These are phyloP conservation scores for Pythium aphanidermatum DNA, from an alignment of 352 stramenopile genomes.

Conservation along the genomic window DNA sequence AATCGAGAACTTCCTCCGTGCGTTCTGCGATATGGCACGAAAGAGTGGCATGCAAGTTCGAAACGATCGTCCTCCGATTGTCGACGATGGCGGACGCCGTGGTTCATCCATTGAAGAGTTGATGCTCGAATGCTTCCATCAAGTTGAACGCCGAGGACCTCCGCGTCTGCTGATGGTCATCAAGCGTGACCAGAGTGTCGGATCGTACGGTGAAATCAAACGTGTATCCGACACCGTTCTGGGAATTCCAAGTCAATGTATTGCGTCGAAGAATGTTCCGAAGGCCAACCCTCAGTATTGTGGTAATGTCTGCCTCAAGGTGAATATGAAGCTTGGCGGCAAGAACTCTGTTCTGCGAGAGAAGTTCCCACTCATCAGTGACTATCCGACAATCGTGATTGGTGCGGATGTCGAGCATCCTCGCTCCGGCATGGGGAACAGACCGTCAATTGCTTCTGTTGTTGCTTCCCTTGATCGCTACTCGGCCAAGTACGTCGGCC, in stretches of 20 bases:
- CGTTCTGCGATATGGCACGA: conserved; percentile 26
- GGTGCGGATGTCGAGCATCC: conserved; percentile 51
- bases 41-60: conserved; percentile 36
- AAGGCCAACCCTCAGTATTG: conserved; percentile 30
- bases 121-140: conserved; percentile 49
- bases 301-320: conserved; percentile 35
- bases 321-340: conserved; percentile 41
- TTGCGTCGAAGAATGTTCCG: conserved; percentile 26
- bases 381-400: conserved; percentile 37
- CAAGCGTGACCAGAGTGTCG: conserved; percentile 16
- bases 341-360: conserved; percentile 30
- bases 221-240: conserved; percentile 32
- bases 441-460: conserved; percentile 43
- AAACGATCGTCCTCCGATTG: conserved; percentile 30
- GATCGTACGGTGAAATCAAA: conserved; percentile 34
- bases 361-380: conserved; percentile 22
- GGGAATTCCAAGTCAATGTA: conserved; percentile 39
- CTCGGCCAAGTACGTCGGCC: conserved; percentile 26
- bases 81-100: conserved; percentile 33
- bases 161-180: conserved; percentile 31
- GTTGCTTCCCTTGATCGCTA: conserved; percentile 50
- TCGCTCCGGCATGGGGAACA: conserved; percentile 27
- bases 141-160: conserved; percentile 24
- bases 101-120: conserved; percentile 44
- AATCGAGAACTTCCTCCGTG: conserved; percentile 37